A percentile compares a stretch with the other conserved stretches of the same genome.
Evolutionary conservation across 768 basidiomycete species (phyloP).

Genomic region (Lentinula boryana): DNA sequence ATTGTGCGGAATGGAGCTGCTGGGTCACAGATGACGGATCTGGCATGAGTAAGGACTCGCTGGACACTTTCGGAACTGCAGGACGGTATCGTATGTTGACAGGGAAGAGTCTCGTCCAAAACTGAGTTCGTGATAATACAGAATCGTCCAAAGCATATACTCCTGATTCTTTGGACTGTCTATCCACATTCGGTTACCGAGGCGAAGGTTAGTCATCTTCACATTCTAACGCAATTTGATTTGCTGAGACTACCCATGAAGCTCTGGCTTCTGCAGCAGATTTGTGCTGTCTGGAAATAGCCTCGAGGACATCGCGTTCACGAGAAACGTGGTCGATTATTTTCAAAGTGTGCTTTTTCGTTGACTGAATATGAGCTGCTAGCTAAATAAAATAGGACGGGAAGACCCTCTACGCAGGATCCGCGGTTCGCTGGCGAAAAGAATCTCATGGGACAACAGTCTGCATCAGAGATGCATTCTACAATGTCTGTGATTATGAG

Average conservation of each 20-base stretch:
- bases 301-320: slow-evolving; percentile 62
- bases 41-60: slow-evolving; percentile 62
- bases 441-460: slow-evolving; percentile 76
- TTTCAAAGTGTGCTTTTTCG: slow-evolving; percentile 48
- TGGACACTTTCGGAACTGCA: slow-evolving; percentile 45
- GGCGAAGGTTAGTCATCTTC: slow-evolving; percentile 70
- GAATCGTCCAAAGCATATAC: slow-evolving; percentile 71
- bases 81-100: slow-evolving; percentile 61
- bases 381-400: slow-evolving; percentile 45
- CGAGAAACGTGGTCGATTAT: slow-evolving; percentile 72
- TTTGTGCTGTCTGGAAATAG: slow-evolving; percentile 75
- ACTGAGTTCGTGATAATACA: slow-evolving; percentile 20
- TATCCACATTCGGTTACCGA: slow-evolving; percentile 81
- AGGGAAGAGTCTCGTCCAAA: neutral
- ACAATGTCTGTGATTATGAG: slow-evolving; percentile 51
- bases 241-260: slow-evolving; percentile 20
- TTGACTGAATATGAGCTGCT: neutral
- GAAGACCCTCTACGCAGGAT: slow-evolving; percentile 61
- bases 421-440: slow-evolving; percentile 69
- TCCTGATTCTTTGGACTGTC: slow-evolving; percentile 38
- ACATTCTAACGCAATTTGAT: neutral
- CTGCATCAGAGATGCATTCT: slow-evolving; percentile 84
- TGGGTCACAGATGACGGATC: slow-evolving; percentile 83
- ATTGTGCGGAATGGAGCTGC: slow-evolving; percentile 74
- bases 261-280: slow-evolving; percentile 83